These are phyloP conservation scores for Eucalyptus rudis DNA, from an alignment of 345 rosid genomes.

Conservation along the genomic window DNA sequence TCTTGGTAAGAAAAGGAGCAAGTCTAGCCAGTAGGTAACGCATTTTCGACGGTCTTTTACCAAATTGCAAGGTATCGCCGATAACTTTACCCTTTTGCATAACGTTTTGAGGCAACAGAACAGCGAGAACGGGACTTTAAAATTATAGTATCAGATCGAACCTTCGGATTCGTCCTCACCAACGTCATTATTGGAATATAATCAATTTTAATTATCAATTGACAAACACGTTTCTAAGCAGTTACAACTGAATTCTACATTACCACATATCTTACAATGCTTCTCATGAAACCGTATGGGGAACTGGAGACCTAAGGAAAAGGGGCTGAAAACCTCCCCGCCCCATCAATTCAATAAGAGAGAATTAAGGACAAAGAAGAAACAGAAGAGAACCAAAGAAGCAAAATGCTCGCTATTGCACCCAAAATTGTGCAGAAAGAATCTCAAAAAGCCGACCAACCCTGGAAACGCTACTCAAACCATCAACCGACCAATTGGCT, in stretches of 20 bases:
- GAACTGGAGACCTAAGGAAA: constrained; percentile 8
- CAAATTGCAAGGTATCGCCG: background rate
- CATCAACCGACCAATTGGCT: background rate
- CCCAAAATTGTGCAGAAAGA: constrained; percentile 41
- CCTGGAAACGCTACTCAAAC: constrained; percentile 2
- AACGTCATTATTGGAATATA: background rate
- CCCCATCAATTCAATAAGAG: background rate
- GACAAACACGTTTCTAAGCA: constrained; percentile 18
- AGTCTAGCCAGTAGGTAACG: background rate
- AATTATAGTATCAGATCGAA: background rate
- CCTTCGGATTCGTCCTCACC: background rate
- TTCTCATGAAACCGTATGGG: constrained; percentile 9
- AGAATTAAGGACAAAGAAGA: background rate
- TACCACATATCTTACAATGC: constrained; percentile 1
- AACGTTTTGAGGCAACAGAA: background rate
- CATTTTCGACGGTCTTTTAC: background rate
- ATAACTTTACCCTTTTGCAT: background rate
- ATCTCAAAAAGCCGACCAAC: constrained; percentile 37
- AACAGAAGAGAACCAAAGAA: background rate
- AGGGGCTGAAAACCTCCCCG: background rate
- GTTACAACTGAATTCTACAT: constrained; percentile 27
- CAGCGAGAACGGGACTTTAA: background rate
- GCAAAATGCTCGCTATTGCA: constrained; percentile 28
- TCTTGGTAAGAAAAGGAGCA: background rate
- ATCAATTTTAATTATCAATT: background rate